Percentiles rank a stretch among this genome's conserved stretches.
These are phyloP conservation scores for Fusarium piperis DNA, from an alignment of 2,329 filamentous ascomycete species.

Conservation along the genomic window DNA sequence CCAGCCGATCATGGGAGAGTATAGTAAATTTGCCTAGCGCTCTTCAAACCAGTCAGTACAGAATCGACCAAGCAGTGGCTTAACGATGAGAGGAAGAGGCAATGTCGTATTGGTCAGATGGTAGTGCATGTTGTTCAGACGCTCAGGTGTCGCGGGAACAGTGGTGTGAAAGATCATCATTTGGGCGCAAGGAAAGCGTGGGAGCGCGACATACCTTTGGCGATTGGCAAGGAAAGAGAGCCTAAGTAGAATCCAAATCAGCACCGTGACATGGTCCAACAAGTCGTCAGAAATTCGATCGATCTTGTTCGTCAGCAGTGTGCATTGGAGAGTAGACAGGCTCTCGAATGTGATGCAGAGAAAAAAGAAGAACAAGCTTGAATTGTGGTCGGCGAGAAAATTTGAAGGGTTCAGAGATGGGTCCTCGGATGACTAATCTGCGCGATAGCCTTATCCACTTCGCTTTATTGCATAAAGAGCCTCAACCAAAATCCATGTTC, in stretches of 20 bases:
- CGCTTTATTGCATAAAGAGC: slow-evolving; percentile 30
- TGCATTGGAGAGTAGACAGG: neutral
- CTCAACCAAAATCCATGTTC: slow-evolving; percentile 32
- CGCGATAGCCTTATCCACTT: slow-evolving; percentile 4
- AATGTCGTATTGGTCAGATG: slow-evolving; percentile 64
- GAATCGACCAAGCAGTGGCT: neutral
- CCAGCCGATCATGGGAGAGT: neutral
- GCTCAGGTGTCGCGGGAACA: slow-evolving; percentile 72
- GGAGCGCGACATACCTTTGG: slow-evolving; percentile 36
- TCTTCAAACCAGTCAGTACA: slow-evolving; percentile 5
- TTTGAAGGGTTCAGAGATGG: slow-evolving; percentile 31
- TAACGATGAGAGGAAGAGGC: neutral
- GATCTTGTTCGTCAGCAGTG: neutral
- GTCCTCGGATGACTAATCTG: slow-evolving; percentile 34
- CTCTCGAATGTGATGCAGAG: slow-evolving; percentile 23
- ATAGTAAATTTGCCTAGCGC: slow-evolving; percentile 5
- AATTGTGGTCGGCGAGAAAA: slow-evolving; percentile 25
- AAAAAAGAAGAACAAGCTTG: slow-evolving; percentile 15
- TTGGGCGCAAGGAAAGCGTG: slow-evolving; percentile 20
- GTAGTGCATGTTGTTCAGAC: slow-evolving; percentile 78
- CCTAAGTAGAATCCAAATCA: neutral
- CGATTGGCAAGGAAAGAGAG: slow-evolving; percentile 1
- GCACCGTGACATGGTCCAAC: neutral
- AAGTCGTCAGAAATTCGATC: neutral
- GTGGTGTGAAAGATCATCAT: slow-evolving; percentile 68